Conservation (phyloP, 2,329 filamentous ascomycete species). For the Lachnellula occidentalis region DNA sequence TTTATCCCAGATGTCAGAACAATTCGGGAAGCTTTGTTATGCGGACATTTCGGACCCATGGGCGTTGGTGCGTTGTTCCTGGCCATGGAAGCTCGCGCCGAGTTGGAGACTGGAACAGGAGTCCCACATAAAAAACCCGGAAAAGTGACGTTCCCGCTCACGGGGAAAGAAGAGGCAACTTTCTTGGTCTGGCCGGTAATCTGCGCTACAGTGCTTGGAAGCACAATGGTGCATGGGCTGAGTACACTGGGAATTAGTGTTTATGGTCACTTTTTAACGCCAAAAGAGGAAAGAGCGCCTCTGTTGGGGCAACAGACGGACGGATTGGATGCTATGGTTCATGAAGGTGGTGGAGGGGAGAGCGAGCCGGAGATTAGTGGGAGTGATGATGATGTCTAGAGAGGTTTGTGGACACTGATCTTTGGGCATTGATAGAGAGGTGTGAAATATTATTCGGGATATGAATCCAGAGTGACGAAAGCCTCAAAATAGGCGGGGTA, state of each 20-base stretch:
- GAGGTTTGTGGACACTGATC: neutral
- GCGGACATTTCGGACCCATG: constrained; percentile 53
- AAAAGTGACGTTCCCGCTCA: constrained; percentile 22
- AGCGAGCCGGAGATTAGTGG: constrained; percentile 4
- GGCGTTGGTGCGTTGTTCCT: constrained; percentile 52
- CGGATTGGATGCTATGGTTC: constrained; percentile 44
- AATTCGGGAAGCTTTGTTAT: constrained; percentile 47
- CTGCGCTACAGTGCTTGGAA: constrained; percentile 48
- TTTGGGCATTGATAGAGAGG: neutral
- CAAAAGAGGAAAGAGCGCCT: constrained; percentile 42
- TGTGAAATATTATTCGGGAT: neutral
- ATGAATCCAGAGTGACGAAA: neutral
- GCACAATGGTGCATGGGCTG: constrained; percentile 48
- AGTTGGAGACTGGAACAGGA: constrained; percentile 44
- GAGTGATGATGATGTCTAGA: neutral
- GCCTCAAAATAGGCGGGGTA: neutral
- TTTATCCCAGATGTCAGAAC: constrained; percentile 44
- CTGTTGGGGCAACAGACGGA: constrained; percentile 45
- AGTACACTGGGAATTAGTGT: constrained; percentile 47
- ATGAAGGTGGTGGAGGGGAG: constrained; percentile 34
- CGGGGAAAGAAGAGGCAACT: constrained; percentile 35
- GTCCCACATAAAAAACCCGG: constrained; percentile 41
- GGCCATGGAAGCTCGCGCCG: constrained; percentile 47
- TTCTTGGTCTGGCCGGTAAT: constrained; percentile 48
- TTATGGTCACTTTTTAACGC: constrained; percentile 40